Percentiles rank a stretch among this genome's conserved stretches.
Conservation (phyloP, 805 yeast species). For the Blastobotrys muscicola region DNA sequence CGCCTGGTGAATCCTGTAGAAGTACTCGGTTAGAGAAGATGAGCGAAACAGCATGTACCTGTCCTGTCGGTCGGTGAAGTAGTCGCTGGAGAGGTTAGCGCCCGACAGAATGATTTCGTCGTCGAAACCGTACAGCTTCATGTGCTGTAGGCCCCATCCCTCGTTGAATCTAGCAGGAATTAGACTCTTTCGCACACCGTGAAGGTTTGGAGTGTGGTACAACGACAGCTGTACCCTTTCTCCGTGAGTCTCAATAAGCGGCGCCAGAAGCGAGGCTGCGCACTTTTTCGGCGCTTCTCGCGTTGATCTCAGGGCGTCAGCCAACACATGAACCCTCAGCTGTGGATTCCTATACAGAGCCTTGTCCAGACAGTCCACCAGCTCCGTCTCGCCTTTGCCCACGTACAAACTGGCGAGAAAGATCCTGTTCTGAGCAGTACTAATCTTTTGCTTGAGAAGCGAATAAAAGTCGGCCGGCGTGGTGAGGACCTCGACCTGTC, state of each 20-base stretch:
- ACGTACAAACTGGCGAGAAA: conserved; percentile 81
- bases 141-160: conserved; percentile 88
- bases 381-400: conserved; percentile 73
- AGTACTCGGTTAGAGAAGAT: conserved; percentile 55
- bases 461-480: conserved; percentile 69
- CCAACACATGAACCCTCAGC: conserved; percentile 59
- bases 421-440: conserved; percentile 50
- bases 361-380: conserved; percentile 49
- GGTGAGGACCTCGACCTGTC: conserved; percentile 50
- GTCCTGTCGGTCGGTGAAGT: conserved; percentile 92
- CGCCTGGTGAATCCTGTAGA: conserved; percentile 57
- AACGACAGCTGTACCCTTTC: conserved; percentile 68
- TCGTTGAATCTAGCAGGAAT: conserved; percentile 85
- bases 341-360: conserved; percentile 53
- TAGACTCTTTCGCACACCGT: conserved; percentile 52
- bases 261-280: conserved; percentile 65
- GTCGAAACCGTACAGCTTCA: conserved; percentile 95
- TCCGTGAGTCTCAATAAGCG: conserved; percentile 55
- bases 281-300: conserved; percentile 78
- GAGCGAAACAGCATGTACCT: conserved; percentile 70
- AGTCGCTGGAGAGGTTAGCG: conserved; percentile 85
- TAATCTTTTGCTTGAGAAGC: conserved; percentile 50
- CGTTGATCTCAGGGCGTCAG: conserved; percentile 88
- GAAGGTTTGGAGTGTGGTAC: conserved; percentile 82
- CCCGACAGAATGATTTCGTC: conserved; percentile 82